Base-by-base conservation (phyloP, 2,329 filamentous ascomycete species). In the Davidsoniella neocaledoniae region DNA sequence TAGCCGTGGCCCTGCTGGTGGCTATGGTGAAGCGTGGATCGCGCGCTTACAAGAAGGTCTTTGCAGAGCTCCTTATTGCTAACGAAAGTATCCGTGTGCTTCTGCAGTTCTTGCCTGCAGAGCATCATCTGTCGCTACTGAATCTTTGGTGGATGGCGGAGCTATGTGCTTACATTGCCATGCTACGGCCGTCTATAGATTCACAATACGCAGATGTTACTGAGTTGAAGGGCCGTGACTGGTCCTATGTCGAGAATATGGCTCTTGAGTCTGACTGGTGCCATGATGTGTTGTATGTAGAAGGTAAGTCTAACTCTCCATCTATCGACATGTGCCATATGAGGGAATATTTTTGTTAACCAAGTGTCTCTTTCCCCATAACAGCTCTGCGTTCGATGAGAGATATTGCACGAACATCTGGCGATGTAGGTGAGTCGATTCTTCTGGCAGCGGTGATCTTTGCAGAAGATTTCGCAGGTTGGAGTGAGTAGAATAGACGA, bases 131-230 rank as follows among this genome's bases (percentile, higher is more conserved):
- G 43, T 68, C 68, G 19, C 67, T 98, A 4, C 71, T 96, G 7
- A 72, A 83, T 38, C 80, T 94, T 62, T 96, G 91, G 87, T 94
- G 86, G 84, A 67, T 98, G 4, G 74, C 94, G 40, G 77, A 82
- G 0, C 63, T 95, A 40, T 75, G 79, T 0, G 74, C 88, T 9
- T 96, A 91, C 60, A 76, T 94, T 48, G 67, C 79, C 2, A 81
- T 85, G 58, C 66, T 82, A 23, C 73, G 90, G 17, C 91, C 88
- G 0, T 67, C 71, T 52, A 77, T 94, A 51, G 73, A 83, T 49
- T 66, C 76, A n/a, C 74, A 81, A 51, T 70, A 73, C 25, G 72
- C 91, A 51, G 68, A 71, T 4, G 54, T 55, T 8, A 69, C 72
- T 40, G 76, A 86, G 42, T 58, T 77, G n/a, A 71, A 74, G 38